Evolutionary conservation across 306 rosid genomes (phyloP).

Genomic region (Castanea mollissima): DNA sequence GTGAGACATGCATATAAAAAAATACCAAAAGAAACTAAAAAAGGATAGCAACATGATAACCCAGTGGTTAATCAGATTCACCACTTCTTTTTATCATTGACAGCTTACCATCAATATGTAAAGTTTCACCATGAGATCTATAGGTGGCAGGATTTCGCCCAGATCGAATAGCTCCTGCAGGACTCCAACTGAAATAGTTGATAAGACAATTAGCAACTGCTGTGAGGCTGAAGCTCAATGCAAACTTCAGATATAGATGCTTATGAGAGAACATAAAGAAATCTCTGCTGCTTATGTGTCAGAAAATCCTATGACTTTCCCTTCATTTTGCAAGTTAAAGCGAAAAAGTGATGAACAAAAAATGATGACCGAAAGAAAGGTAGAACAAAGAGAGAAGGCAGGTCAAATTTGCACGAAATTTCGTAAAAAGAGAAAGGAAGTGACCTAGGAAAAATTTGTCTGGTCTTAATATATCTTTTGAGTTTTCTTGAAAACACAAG

Average conservation of each 20-base stretch:
- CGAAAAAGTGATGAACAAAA: neutral
- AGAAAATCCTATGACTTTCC: neutral
- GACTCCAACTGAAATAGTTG: conserved; percentile 77
- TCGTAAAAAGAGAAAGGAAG: neutral
- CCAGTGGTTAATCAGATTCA: conserved; percentile 4
- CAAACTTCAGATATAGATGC: too few species aligned
- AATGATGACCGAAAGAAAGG: neutral
- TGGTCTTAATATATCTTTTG: neutral
- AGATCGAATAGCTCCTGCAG: conserved; percentile 87
- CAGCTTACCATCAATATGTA: conserved; percentile 75
- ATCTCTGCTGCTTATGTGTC: neutral
- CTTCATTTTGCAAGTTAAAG: neutral
- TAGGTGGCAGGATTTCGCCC: conserved; percentile 91
- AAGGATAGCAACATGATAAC: neutral
- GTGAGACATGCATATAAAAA: neutral
- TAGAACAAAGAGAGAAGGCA: neutral
- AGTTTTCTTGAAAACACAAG: neutral
- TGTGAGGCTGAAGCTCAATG: conserved; percentile 2
- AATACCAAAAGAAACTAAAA: neutral
- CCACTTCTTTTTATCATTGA: neutral
- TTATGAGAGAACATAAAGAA: neutral
- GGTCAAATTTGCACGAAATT: neutral
- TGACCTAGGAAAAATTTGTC: neutral
- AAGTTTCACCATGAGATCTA: conserved; percentile 57
- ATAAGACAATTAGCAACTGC: conserved; percentile 27